Base-by-base conservation (phyloP, 179 eudicot genomes). In the Drosera spatulata region DNA sequence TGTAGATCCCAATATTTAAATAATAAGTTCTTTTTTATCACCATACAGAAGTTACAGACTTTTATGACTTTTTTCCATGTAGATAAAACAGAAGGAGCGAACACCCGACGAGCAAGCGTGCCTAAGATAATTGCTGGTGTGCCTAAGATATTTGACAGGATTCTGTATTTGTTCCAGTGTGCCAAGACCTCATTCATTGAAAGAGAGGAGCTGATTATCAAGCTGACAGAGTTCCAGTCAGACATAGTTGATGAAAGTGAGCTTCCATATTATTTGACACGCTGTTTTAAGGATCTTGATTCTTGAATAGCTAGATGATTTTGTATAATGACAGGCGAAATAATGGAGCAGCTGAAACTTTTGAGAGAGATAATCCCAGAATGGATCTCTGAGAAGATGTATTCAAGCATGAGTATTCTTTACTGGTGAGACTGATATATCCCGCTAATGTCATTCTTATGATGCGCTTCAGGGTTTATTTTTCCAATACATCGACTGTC, bases 101-200 rank as follows among this genome's bases (percentile, higher is more conserved):
- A 73, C 61, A 43, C 8, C 45, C 39, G 37, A 58, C 49, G 78
- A 79, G 65, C 33, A 22, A 54, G 73, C 76, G 49, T 85, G 80
- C 76, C 81, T 56, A 72, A 77, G 68, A 75, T 77, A 77, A 79
- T 86, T 41, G 70, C 81, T 43, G 38, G 72, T 46, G 77, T 88
- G 51, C 98, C 91, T 4, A 85, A 79, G 77, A 68, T 85, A 60
- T 88, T 85, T 55, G 95, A 91, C 80, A 80, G 77, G 68, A 71
- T 84, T 59, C 71, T 65, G 58, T 79, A 72, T 71, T 62, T 80
- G 22, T 85, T 85, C 62, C 96, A 84, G 65, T 85, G 85, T 49
- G 78, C 77, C 60, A 82, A 84, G 48, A 73, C 79, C 44, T 79
- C 89, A 10, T 72, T 83, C 38, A 58, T 91, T 59, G 77, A 85